Evolutionary conservation across 371 early-diverging fungal species (phyloP), one percentile per base, ranked within the genome.

Genomic region (Entomophthora muscae): DNA sequence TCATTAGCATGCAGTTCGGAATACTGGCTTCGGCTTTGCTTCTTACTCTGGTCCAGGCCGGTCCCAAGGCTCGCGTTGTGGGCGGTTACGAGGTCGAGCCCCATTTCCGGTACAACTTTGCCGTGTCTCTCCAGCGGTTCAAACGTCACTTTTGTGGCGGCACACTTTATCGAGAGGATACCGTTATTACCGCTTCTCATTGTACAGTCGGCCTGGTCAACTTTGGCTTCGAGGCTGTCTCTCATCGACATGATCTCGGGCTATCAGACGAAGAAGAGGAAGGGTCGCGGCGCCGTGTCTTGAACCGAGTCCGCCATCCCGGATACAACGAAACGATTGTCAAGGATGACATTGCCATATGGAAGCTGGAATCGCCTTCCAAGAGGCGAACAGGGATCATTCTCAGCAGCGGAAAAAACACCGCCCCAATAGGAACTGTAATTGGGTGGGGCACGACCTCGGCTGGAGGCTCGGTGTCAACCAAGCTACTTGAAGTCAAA

Each of bases 21-120:
- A n/a, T n/a, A n/a, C n/a, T n/a, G n/a, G n/a, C n/a, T n/a, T n/a
- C n/a, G n/a, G n/a, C n/a, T n/a, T n/a, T n/a, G n/a, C n/a, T n/a
- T n/a, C n/a, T n/a, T n/a, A n/a, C n/a, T n/a, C n/a, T n/a, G n/a
- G n/a, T n/a, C n/a, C n/a, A n/a, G n/a, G n/a, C n/a, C n/a, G n/a
- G n/a, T 21, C 55, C 55, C 5, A 5, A 5, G 7, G 55, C 13
- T 70, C 81, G 62, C 27, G 52, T 61, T 30, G 42, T 61, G 13
- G 62, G 62, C 28, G 62, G 62, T 3, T 61, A 33, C 21, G 62
- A 61, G 29, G 62, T 61, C 28, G n/a, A 2, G 21, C 62, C 62
- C 23, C 1, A 17, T 1, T 61, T 61, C 26, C 42, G 29, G 21
- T 61, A 61, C 28, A 26, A 51, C 22, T 52, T 23, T 23, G 28